Percentiles rank a stretch among this genome's conserved stretches.
Conservation (phyloP, 768 basidiomycete genomes). For the Sporobolomyces pararoseus region DNA sequence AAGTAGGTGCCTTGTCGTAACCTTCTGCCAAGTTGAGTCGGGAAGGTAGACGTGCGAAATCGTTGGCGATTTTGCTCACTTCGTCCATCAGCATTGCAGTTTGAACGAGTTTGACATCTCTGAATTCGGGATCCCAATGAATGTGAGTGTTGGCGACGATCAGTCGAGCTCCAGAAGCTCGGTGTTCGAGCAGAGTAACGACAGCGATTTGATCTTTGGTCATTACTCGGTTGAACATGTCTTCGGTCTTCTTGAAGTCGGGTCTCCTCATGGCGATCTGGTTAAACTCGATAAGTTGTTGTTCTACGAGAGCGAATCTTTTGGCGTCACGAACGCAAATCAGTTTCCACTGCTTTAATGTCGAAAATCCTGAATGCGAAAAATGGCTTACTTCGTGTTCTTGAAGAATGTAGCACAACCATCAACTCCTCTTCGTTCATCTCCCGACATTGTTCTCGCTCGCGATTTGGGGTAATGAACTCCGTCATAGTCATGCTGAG, state of each 20-base stretch:
- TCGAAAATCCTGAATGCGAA: background rate
- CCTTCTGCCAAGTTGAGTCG: slow-evolving; percentile 48
- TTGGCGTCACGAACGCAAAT: background rate
- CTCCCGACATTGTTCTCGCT: slow-evolving; percentile 84
- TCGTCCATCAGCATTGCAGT: slow-evolving; percentile 88
- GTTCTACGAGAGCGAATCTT: slow-evolving; percentile 89
- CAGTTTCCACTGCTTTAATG: background rate
- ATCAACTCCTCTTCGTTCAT: slow-evolving; percentile 82
- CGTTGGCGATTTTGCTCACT: slow-evolving; percentile 78
- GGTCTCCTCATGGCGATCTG: slow-evolving; percentile 84
- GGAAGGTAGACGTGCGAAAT: slow-evolving; percentile 78
- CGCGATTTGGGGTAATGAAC: slow-evolving; percentile 87
- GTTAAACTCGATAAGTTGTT: slow-evolving; percentile 88
- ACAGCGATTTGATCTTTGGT: slow-evolving; percentile 91
- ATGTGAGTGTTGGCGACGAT: slow-evolving; percentile 88
- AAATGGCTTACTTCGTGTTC: slow-evolving; percentile 65
- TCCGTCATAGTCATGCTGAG: slow-evolving; percentile 77
- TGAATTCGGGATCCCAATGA: slow-evolving; percentile 83
- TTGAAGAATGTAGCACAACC: slow-evolving; percentile 97
- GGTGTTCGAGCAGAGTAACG: slow-evolving; percentile 78
- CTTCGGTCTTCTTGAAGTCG: slow-evolving; percentile 94
- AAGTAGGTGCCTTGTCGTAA: slow-evolving; percentile 57
- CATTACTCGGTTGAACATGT: slow-evolving; percentile 98
- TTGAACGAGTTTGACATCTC: slow-evolving; percentile 97
- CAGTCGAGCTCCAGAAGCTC: slow-evolving; percentile 76